Evolutionary conservation across 2,329 filamentous ascomycete species (phyloP).

Genomic region (Elsinoe necatrix): DNA sequence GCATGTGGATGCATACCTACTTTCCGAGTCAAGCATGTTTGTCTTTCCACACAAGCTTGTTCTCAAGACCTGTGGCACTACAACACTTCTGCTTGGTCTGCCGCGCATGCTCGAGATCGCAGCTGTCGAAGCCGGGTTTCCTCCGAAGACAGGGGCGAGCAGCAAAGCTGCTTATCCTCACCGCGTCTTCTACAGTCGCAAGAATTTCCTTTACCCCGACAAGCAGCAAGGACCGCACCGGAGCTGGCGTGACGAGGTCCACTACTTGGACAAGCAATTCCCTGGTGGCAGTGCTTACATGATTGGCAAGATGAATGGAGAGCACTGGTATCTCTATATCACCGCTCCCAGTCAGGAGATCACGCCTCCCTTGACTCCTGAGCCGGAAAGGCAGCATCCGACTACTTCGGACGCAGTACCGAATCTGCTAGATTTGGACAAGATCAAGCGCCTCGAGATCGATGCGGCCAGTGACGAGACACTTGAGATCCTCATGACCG

Average conservation of each 20-base stretch:
- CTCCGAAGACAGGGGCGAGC: slow-evolving; percentile 49
- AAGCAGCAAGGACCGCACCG: slow-evolving; percentile 89
- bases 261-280: slow-evolving; percentile 85
- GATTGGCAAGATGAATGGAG: slow-evolving; percentile 99
- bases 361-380: slow-evolving; percentile 74
- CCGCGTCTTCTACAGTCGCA: slow-evolving; percentile 96
- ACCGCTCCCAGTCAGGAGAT: slow-evolving; percentile 73
- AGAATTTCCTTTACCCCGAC: slow-evolving; percentile 95
- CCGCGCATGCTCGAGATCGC: slow-evolving; percentile 90
- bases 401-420: slow-evolving; percentile 32
- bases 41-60: slow-evolving; percentile 99
- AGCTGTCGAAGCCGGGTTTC: slow-evolving; percentile 78
- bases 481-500: slow-evolving; percentile 60
- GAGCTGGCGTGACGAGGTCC: slow-evolving; percentile 96
- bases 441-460: slow-evolving; percentile 20
- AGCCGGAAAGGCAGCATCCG: slow-evolving; percentile 42
- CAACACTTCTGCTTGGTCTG: slow-evolving; percentile 80
- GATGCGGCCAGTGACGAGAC: slow-evolving; percentile 63
- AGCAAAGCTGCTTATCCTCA: slow-evolving; percentile 76
- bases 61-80: slow-evolving; percentile 96
- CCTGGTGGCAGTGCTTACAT: slow-evolving; percentile 92
- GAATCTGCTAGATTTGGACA: slow-evolving; percentile 23
- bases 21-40: slow-evolving; percentile 99
- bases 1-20: slow-evolving; percentile 87
- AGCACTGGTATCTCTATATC: slow-evolving; percentile 98